Evolutionary conservation across 352 stramenopile species (phyloP).

Genomic region (Phytopythium chamaehyphon): DNA sequence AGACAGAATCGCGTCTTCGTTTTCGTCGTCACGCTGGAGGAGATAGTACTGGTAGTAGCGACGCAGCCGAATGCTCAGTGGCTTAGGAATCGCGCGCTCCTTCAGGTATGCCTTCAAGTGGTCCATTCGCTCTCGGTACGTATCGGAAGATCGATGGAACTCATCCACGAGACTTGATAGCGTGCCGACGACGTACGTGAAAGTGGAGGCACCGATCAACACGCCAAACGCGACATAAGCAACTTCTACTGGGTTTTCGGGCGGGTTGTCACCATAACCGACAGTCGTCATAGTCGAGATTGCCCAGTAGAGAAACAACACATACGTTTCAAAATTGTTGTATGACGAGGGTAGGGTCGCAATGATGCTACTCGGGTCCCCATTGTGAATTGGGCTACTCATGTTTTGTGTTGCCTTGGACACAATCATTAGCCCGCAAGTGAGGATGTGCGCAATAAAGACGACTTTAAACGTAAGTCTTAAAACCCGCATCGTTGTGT

Average conservation of each 20-base stretch:
- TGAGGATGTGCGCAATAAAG: constrained; percentile 57
- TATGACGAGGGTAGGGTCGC: constrained; percentile 5
- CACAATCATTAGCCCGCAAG: constrained; percentile 66
- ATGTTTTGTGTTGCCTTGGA: constrained; percentile 17
- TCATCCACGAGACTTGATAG: constrained; percentile 72
- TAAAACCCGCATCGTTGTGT: constrained; percentile 52
- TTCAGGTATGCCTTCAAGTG: constrained; percentile 77
- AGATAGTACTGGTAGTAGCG: constrained; percentile 85
- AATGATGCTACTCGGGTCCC: constrained; percentile 10
- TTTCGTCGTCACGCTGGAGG: constrained; percentile 61
- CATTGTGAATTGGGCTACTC: neutral
- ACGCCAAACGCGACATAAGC: constrained; percentile 49
- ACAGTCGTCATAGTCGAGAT: constrained; percentile 79
- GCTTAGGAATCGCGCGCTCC: constrained; percentile 51
- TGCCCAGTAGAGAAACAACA: constrained; percentile 75
- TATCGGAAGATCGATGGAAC: constrained; percentile 45
- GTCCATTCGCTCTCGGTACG: constrained; percentile 59
- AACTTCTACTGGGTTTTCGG: constrained; percentile 52
- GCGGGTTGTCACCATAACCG: constrained; percentile 69
- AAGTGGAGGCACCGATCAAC: constrained; percentile 57
- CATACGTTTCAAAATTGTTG: constrained; percentile 50
- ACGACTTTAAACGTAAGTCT: constrained; percentile 54
- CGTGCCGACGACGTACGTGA: constrained; percentile 80
- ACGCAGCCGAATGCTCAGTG: constrained; percentile 43
- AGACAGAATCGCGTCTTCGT: constrained; percentile 65